phyloP scores from a whole-genome alignment of 2,329 filamentous ascomycete species.

The Pseudogymnoascus sp. region DNA sequence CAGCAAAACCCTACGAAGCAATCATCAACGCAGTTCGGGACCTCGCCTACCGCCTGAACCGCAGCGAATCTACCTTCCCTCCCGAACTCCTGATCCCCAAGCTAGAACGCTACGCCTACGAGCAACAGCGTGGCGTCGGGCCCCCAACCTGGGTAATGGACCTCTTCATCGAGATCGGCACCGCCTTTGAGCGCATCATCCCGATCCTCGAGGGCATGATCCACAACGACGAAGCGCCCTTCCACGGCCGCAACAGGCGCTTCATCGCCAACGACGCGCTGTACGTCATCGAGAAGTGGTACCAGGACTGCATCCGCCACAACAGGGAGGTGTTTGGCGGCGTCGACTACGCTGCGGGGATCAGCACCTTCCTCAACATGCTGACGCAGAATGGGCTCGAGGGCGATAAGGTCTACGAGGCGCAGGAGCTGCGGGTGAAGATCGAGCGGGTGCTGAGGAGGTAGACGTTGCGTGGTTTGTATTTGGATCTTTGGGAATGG shows the following conservation, averaged over 20 bases:
- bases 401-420: slow-evolving; percentile 31
- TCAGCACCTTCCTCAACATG: slow-evolving; percentile 38
- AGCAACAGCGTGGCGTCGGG: slow-evolving; percentile 50
- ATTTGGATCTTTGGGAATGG: background rate
- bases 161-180: slow-evolving; percentile 55
- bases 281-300: slow-evolving; percentile 56
- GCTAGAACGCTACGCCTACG: slow-evolving; percentile 55
- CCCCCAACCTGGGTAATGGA: slow-evolving; percentile 42
- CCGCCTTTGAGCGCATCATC: slow-evolving; percentile 55
- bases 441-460: slow-evolving; percentile 35
- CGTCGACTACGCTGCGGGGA: slow-evolving; percentile 46
- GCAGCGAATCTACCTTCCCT: slow-evolving; percentile 61
- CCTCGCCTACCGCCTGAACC: slow-evolving; percentile 57
- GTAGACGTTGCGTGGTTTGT: slow-evolving; percentile 12
- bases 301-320: slow-evolving; percentile 45
- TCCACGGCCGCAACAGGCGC: slow-evolving; percentile 49
- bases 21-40: slow-evolving; percentile 57
- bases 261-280: slow-evolving; percentile 55
- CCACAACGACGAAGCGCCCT: slow-evolving; percentile 60
- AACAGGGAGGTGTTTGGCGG: slow-evolving; percentile 52
- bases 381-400: slow-evolving; percentile 38
- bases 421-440: slow-evolving; percentile 34
- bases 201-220: slow-evolving; percentile 58
- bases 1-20: slow-evolving; percentile 59
- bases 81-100: slow-evolving; percentile 53